Evolutionary conservation across 75 land plant species (phyloP).

Genomic region (Selaginella moellendorffii): DNA sequence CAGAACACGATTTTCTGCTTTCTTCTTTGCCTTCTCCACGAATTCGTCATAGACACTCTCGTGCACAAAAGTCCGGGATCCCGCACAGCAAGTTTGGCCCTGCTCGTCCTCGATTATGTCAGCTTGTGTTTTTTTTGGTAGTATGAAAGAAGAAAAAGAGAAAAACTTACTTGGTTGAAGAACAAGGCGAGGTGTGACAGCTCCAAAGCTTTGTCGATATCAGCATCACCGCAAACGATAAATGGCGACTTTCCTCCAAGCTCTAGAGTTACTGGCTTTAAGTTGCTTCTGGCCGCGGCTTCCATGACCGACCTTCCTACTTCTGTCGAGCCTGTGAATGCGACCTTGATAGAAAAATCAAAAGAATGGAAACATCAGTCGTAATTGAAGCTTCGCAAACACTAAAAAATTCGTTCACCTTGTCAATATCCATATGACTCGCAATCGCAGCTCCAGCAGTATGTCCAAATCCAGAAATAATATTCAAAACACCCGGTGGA

Average conservation of each 20-base stretch:
- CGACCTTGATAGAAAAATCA: slow-evolving; percentile 19
- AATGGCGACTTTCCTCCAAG: slow-evolving; percentile 97
- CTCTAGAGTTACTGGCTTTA: slow-evolving; percentile 82
- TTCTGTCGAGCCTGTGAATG: slow-evolving; percentile 84
- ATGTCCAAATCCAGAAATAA: slow-evolving; percentile 65
- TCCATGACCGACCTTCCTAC: slow-evolving; percentile 57
- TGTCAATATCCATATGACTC: slow-evolving; percentile 84
- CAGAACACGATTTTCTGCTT: slow-evolving; percentile 68
- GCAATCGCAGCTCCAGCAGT: slow-evolving; percentile 72
- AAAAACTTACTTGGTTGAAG: slow-evolving; percentile 52
- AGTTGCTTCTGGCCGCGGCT: slow-evolving; percentile 73
- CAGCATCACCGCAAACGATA: slow-evolving; percentile 67
- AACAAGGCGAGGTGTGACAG: slow-evolving; percentile 68
- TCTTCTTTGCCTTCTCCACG: slow-evolving; percentile 63
- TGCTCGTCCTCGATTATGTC: too few relatives aligned
- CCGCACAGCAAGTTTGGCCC: slow-evolving; percentile 96
- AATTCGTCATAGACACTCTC: slow-evolving; percentile 83
- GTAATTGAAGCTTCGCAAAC: not conserved
- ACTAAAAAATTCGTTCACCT: too few relatives aligned
- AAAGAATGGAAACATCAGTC: not conserved
- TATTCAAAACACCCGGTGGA: slow-evolving; percentile 76
- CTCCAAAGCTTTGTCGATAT: slow-evolving; percentile 72
- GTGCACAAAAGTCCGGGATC: slow-evolving; percentile 88
- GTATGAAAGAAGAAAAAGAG: not conserved
- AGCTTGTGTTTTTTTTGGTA: too few relatives aligned